Evolutionary conservation across 805 yeast genomes (phyloP).

Genomic region (Clavispora asparagi): DNA sequence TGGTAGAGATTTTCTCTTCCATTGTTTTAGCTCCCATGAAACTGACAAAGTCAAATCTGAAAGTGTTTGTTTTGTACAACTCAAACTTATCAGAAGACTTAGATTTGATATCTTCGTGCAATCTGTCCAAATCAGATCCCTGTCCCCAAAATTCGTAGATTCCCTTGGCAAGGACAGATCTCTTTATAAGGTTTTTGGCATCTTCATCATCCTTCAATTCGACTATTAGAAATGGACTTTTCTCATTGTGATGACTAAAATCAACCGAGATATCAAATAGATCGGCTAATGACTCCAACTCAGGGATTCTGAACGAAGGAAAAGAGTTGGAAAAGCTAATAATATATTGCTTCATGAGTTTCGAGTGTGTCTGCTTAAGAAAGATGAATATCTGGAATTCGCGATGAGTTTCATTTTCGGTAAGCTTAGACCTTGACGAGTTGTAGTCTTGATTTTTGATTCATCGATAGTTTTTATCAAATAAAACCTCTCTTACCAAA

Average conservation of each 20-base stretch:
- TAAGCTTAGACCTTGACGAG: no score
- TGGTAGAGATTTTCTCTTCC: slow-evolving; percentile 50
- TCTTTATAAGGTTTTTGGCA: slow-evolving; percentile 56
- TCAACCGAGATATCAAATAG: slow-evolving; percentile 54
- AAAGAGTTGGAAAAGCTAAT: slow-evolving; percentile 85
- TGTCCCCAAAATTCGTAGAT: slow-evolving; percentile 84
- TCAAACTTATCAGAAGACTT: slow-evolving; percentile 29
- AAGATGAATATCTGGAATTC: background rate
- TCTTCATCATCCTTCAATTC: slow-evolving; percentile 59
- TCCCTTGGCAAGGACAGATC: slow-evolving; percentile 69
- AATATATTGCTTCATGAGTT: slow-evolving; percentile 52
- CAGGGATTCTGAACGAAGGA: slow-evolving; percentile 73
- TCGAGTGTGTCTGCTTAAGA: background rate
- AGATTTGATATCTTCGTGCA: slow-evolving; percentile 49
- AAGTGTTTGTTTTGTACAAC: slow-evolving; percentile 43
- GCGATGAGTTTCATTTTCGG: background rate
- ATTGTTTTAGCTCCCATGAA: slow-evolving; percentile 61
- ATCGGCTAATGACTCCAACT: slow-evolving; percentile 78
- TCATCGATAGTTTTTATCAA: no score
- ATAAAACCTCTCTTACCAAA: no score
- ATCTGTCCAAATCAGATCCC: slow-evolving; percentile 48
- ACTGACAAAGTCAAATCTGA: slow-evolving; percentile 79
- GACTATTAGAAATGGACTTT: slow-evolving; percentile 67
- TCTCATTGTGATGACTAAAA: slow-evolving; percentile 50
- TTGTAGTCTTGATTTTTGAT: no score